Evolutionary conservation across 164 flowering plant species (phyloP).

Genomic region (Chloranthus sessilifolius): DNA sequence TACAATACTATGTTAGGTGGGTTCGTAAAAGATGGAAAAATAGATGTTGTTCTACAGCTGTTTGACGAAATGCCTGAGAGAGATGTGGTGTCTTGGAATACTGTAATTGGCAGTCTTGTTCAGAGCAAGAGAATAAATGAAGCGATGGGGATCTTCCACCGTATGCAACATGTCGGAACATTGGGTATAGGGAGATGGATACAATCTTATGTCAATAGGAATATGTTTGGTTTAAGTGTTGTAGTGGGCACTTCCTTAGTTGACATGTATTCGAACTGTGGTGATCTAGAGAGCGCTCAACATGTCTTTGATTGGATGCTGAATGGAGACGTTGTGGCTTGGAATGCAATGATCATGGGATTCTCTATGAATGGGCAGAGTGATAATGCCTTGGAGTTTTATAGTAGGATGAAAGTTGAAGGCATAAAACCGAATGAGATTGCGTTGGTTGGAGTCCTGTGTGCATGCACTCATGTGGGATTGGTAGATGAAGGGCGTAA

Average conservation of each 20-base stretch:
- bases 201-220: too few species aligned
- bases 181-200: too few species aligned
- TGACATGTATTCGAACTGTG: too few species aligned
- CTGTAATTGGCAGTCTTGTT: constrained; percentile 27
- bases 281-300: constrained; percentile 22
- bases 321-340: constrained; percentile 21
- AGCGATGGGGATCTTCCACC: constrained; percentile 21
- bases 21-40: constrained; percentile 19
- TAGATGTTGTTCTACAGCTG: constrained; percentile 10
- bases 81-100: constrained; percentile 30
- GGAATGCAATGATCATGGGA: constrained; percentile 41
- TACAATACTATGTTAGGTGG: constrained; percentile 30
- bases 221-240: too few species aligned
- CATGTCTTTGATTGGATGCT: constrained; percentile 18
- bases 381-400: constrained; percentile 19
- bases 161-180: constrained; percentile 23
- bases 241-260: too few species aligned
- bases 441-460: constrained; percentile 25
- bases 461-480: constrained; percentile 34
- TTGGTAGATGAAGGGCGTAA: constrained; percentile 28
- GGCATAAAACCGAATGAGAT: constrained; percentile 21
- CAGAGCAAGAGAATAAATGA: constrained; percentile 18
- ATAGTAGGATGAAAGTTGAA: constrained; percentile 16
- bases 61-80: constrained; percentile 27
- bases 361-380: constrained; percentile 29